Evolutionary conservation across 2,329 filamentous ascomycete species (phyloP).

Genomic region (Penicillium frequentans): DNA sequence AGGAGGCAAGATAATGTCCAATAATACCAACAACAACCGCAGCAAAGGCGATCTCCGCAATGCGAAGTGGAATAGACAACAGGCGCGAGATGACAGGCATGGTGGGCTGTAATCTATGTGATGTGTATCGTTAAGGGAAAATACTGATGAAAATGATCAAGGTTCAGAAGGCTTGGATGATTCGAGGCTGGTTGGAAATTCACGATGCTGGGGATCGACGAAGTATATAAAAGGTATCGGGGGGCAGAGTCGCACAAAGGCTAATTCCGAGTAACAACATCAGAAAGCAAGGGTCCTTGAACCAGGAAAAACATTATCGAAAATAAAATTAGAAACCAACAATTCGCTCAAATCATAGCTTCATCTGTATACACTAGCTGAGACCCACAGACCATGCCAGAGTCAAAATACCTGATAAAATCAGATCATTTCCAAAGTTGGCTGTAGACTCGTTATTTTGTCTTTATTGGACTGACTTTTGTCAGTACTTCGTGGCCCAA

Average conservation of each 20-base stretch:
- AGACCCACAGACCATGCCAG: conserved; percentile 7
- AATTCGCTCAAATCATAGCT: not conserved
- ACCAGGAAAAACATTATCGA: not conserved
- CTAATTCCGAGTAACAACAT: conserved; percentile 8
- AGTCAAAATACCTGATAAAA: conserved; percentile 10
- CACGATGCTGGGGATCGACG: not conserved
- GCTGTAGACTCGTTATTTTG: not conserved
- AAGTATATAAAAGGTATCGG: conserved; percentile 17
- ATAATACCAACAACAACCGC: conserved; percentile 68
- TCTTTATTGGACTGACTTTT: conserved; percentile 10
- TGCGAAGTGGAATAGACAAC: conserved; percentile 58
- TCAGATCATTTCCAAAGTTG: conserved; percentile 10
- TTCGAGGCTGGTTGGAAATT: not conserved
- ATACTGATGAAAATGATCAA: not conserved
- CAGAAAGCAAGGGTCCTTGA: conserved; percentile 19
- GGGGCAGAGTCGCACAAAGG: conserved; percentile 12
- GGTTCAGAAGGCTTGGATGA: not conserved
- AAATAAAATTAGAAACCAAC: not conserved
- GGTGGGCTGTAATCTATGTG: conserved; percentile 9
- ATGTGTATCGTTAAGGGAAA: not conserved
- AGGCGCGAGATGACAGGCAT: conserved; percentile 57
- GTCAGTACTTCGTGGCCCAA: conserved; percentile 2
- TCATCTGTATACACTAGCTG: not conserved
- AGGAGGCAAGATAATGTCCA: conserved; percentile 62
- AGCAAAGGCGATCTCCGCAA: conserved; percentile 67